These are phyloP conservation scores for Pinus tabuliformis DNA, from an alignment of 75 land plant species.

Conservation along the genomic window DNA sequence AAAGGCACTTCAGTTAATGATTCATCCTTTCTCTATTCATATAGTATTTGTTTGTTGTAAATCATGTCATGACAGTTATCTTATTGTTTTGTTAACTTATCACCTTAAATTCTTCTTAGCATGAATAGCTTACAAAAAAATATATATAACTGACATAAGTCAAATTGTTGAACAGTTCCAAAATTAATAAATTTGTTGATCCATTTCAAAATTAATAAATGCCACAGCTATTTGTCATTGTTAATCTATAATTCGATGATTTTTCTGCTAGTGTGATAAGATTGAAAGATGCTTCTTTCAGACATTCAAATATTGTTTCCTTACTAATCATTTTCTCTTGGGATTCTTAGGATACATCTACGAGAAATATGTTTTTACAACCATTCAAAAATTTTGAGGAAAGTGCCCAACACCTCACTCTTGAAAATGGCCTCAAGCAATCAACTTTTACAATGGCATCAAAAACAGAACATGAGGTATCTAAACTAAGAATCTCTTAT, in stretches of 20 bases:
- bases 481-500: not conserved
- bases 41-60: not conserved
- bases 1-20: not conserved
- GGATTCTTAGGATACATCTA: slow-evolving; percentile 7
- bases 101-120: not conserved
- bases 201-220: not conserved
- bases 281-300: not conserved
- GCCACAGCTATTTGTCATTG: no score
- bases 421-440: not conserved
- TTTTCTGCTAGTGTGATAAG: not conserved
- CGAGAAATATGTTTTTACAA: not conserved
- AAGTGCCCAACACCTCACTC: not conserved
- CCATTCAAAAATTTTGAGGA: not conserved
- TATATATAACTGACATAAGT: not conserved
- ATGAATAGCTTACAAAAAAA: not conserved
- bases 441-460: not conserved
- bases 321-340: not conserved
- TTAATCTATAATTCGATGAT: not conserved
- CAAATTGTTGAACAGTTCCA: no score
- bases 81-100: not conserved
- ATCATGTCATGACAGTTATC: not conserved
- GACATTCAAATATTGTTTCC: not conserved
- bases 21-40: not conserved
- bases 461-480: slow-evolving; percentile 1
- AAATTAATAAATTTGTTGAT: no score